Evolutionary conservation across 257 asterid genomes (phyloP).

Genomic region (Gynochthodes officinalis): DNA sequence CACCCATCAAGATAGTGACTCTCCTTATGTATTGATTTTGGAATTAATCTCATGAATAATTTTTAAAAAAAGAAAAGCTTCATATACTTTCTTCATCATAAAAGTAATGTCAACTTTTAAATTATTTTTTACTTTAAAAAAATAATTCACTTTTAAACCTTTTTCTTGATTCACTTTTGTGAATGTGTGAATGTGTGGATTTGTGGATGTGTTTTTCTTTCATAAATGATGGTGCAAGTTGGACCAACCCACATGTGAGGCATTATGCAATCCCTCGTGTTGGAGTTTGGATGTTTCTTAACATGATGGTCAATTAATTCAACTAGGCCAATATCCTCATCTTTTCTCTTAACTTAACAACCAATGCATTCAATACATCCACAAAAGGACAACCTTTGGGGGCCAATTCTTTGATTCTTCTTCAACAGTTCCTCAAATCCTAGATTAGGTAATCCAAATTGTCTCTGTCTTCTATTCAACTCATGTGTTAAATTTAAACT

Average conservation of each 20-base stretch:
- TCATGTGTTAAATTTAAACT: too few relatives aligned
- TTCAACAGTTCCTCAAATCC: neutral
- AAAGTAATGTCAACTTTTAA: too few relatives aligned
- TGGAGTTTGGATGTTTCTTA: neutral
- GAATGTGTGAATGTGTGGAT: neutral
- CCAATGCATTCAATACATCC: neutral
- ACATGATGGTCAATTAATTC: neutral
- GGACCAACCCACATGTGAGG: conserved; percentile 2
- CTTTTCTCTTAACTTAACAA: neutral
- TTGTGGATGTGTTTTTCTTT: neutral
- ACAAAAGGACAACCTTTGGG: neutral
- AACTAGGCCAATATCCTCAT: neutral
- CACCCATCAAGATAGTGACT: too few relatives aligned
- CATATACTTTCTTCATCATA: too few relatives aligned
- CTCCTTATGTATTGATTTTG: too few relatives aligned
- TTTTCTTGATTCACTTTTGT: neutral
- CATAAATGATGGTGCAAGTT: neutral
- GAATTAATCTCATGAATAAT: too few relatives aligned
- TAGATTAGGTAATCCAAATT: neutral
- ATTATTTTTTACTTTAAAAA: too few relatives aligned
- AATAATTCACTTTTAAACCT: too few relatives aligned
- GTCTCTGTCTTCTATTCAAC: too few relatives aligned
- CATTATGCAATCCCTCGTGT: neutral
- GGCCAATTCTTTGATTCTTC: neutral
- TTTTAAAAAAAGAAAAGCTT: too few relatives aligned